Evolutionary conservation across 2,329 filamentous ascomycete genomes (phyloP).

Genomic region (Aspergillus versicolor): DNA sequence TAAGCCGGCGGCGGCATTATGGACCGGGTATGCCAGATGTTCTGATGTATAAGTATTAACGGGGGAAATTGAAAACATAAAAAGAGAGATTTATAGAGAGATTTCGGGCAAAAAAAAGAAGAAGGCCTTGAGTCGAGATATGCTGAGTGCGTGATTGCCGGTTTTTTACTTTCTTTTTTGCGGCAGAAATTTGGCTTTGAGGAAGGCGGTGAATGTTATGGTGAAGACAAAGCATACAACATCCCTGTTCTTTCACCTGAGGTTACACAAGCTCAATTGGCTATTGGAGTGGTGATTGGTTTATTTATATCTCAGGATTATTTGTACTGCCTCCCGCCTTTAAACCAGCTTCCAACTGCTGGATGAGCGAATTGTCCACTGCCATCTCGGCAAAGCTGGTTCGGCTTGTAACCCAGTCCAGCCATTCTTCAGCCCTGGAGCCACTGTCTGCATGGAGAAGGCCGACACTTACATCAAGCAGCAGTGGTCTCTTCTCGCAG

Average conservation of each 20-base stretch:
- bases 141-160: neutral
- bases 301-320: neutral
- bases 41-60: neutral
- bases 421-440: conserved; percentile 56
- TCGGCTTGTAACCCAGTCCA: conserved; percentile 61
- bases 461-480: conserved; percentile 66
- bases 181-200: neutral
- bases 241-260: neutral
- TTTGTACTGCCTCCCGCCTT: conserved; percentile 1
- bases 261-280: neutral
- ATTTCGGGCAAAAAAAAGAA: neutral
- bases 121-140: neutral
- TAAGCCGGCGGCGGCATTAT: conserved; percentile 28
- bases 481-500: conserved; percentile 50
- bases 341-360: conserved; percentile 26
- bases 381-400: conserved; percentile 62
- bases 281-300: neutral
- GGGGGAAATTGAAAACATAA: neutral
- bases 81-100: neutral
- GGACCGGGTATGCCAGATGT: neutral
- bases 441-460: conserved; percentile 54
- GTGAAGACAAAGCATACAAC: neutral
- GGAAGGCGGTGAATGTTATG: conserved; percentile 13
- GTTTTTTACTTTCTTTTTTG: conserved; percentile 6
- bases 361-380: conserved; percentile 31